Evolutionary conservation across 148 eudicot species (phyloP).

Genomic region (Tetragonia tetragonoides): DNA sequence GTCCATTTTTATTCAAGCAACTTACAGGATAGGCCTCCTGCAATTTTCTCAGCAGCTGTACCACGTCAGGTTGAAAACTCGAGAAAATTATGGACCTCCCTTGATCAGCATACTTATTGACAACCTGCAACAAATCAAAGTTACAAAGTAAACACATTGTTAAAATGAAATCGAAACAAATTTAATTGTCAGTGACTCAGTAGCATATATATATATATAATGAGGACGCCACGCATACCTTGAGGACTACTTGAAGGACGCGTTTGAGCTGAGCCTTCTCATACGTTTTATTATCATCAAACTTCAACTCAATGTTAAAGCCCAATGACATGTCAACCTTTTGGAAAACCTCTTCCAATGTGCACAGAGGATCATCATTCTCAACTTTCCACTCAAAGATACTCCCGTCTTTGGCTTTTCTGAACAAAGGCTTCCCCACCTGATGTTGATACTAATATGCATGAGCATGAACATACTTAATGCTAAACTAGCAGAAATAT

Average conservation of each 20-base stretch:
- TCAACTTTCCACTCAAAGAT: conserved; percentile 46
- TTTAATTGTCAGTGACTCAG: neutral
- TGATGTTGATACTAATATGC: neutral
- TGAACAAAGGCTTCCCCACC: conserved; percentile 45
- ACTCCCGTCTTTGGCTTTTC: conserved; percentile 40
- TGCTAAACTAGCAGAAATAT: neutral
- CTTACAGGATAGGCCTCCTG: conserved; percentile 47
- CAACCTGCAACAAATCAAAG: conserved; percentile 19
- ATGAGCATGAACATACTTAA: neutral
- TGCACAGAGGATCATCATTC: conserved; percentile 43
- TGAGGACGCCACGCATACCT: conserved; percentile 18
- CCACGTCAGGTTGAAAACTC: conserved; percentile 56
- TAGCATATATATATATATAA: neutral
- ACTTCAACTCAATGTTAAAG: conserved; percentile 47
- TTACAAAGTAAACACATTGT: neutral
- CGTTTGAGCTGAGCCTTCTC: conserved; percentile 27
- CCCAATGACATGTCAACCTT: conserved; percentile 36
- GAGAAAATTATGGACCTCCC: conserved; percentile 42
- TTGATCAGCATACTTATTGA: conserved; percentile 25
- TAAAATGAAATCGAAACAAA: neutral
- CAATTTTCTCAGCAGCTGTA: conserved; percentile 33
- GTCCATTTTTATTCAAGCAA: neutral
- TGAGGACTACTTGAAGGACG: conserved; percentile 28
- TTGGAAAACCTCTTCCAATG: conserved; percentile 44
- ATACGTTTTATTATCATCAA: conserved; percentile 36